Evolutionary conservation across 495 filamentous ascomycete genomes (phyloP), one percentile per base, ranked within the genome.

Genomic region (Aspergillus saccharolyticus): DNA sequence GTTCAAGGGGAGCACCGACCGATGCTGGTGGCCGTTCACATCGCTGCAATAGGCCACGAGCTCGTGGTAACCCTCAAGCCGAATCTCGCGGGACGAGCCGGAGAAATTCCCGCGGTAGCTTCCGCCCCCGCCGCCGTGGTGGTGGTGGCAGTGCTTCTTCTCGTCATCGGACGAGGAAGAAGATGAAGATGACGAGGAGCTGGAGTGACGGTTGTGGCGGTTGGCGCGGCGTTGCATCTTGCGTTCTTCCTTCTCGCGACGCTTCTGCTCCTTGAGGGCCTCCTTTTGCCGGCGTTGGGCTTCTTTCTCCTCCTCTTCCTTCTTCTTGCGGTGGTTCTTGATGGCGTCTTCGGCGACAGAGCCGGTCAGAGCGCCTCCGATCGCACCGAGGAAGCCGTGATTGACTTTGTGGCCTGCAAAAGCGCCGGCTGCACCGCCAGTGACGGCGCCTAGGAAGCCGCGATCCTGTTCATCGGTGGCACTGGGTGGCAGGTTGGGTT

Each of bases 351-450:
- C 66, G 15, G 69, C 54, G 17, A 71, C 63, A 18, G 66, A 74
- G 10, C 73, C 73, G 0, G 64, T 57, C 16, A 76, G 64, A 1
- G 73, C 73, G 7, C 72, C 72, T 4, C 66, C 71, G 30, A 75
- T 57, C n/a, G 72, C 63, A 20, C 72, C 72, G 18, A 75, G 48
- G 25, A 75, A 50, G 6, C 65, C 68, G 55, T 75, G 72, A 18
- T 67, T 60, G 7, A 63, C 63, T 49, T 72, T 63, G 20, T 73
- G 65, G 12, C 72, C 72, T 7, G 62, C 64, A 52, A 62, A 75
- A 10, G 61, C 62, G 44, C 72, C 72, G 14, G 69, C 70, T 17
- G 67, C 59, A 21, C 71, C 72, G 25, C 72, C 72, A 9, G 63
- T 63, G 6, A 74, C 20, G 17, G 71, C 71, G n/a, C 69, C 70